These are phyloP conservation scores for Tylopilus sp. DNA, from an alignment of 768 basidiomycete genomes.

Conservation along the genomic window DNA sequence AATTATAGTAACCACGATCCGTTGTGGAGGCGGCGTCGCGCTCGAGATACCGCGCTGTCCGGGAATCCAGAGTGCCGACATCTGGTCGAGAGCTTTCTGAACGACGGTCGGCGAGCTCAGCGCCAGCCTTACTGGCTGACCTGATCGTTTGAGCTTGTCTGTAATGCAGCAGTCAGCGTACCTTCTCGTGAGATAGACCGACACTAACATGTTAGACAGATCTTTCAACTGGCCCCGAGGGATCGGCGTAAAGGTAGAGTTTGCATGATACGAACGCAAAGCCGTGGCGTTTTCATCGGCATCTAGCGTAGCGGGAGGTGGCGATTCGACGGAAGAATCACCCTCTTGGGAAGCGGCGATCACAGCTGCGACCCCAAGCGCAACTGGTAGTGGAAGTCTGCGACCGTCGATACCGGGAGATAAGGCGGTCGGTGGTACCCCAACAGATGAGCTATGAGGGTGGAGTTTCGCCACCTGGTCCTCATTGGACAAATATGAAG, in stretches of 20 bases:
- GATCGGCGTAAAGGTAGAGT: too few relatives aligned
- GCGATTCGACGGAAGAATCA: neutral
- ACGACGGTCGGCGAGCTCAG: neutral
- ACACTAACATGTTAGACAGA: too few relatives aligned
- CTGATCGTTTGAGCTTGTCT: constrained; percentile 4
- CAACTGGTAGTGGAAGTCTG: neutral
- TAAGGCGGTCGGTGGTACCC: neutral
- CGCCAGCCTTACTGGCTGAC: neutral
- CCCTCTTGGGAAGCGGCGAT: neutral
- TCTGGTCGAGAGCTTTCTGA: neutral
- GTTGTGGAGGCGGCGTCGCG: neutral
- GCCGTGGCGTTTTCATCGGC: neutral
- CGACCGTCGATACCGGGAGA: constrained; percentile 1
- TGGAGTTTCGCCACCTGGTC: neutral
- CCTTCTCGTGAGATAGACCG: too few relatives aligned
- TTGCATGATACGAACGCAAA: too few relatives aligned
- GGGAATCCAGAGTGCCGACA: neutral
- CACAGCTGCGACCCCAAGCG: neutral
- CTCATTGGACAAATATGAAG: neutral
- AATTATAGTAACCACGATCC: neutral
- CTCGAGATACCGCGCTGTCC: neutral
- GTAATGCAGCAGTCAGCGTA: constrained; percentile 1
- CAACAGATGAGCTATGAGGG: neutral
- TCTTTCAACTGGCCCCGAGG: too few relatives aligned
- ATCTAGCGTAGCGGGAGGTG: neutral